Evolutionary conservation across 129 eudicot genomes (phyloP).

Genomic region (Apium graveolens): DNA sequence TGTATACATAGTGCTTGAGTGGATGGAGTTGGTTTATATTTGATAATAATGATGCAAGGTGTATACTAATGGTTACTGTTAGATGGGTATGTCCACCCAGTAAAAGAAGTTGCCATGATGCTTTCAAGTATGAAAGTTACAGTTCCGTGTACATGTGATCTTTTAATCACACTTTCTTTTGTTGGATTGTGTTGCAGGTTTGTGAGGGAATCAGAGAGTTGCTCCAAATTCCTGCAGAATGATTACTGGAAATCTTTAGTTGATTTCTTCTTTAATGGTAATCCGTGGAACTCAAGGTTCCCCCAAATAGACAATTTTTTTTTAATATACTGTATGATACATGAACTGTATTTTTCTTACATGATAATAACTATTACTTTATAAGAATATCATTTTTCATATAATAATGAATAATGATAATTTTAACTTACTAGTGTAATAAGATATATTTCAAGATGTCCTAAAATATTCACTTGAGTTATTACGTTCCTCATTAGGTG

Average conservation of each 20-base stretch:
- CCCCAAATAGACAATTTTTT: not conserved
- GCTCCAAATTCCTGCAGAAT: conserved; percentile 52
- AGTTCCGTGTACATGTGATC: not conserved
- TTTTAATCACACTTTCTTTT: not conserved
- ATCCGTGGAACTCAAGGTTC: not conserved
- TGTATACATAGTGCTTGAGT: not conserved
- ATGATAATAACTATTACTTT: not conserved
- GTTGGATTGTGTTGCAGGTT: conserved; percentile 33
- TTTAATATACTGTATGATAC: not conserved
- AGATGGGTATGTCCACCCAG: not conserved
- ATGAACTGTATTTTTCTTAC: not conserved
- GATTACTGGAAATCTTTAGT: not conserved
- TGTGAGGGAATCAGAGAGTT: conserved; percentile 75
- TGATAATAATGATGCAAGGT: not conserved
- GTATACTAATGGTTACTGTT: not conserved
- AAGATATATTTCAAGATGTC: conserved; percentile 21
- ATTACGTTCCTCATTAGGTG: not conserved
- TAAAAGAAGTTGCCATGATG: not conserved
- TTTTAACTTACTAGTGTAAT: not conserved
- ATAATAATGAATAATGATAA: not conserved
- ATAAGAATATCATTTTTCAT: not conserved
- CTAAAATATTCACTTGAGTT: too few relatives aligned
- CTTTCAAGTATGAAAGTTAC: not conserved
- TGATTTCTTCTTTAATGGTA: not conserved
- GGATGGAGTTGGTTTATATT: not conserved